A percentile compares a stretch with the other conserved stretches of the same genome.
phyloP scores from a whole-genome alignment of 2,329 filamentous ascomycete species.

The Colletotrichum trifolii region DNA sequence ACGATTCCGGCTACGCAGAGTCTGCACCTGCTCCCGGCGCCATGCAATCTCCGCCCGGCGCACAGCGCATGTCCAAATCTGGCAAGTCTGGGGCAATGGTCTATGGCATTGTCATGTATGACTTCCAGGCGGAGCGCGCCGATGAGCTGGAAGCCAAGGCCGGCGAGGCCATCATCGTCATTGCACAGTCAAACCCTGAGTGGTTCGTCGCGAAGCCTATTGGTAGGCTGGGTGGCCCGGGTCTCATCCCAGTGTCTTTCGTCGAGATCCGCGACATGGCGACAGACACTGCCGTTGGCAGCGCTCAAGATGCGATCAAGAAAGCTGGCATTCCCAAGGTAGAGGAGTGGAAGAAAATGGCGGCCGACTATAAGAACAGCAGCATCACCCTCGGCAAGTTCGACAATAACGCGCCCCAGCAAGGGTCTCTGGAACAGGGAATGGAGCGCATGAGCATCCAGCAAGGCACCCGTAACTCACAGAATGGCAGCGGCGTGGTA shows the following conservation, averaged over 20 bases:
- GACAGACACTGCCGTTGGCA: conserved; percentile 82
- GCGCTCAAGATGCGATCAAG: conserved; percentile 86
- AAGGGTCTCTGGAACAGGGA: conserved; percentile 70
- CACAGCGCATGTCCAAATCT: conserved; percentile 62
- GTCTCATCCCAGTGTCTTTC: conserved; percentile 95
- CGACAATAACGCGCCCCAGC: conserved; percentile 62
- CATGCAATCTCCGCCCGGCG: conserved; percentile 29
- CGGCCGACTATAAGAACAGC: conserved; percentile 98
- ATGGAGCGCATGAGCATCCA: conserved; percentile 85
- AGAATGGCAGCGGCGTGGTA: conserved; percentile 60
- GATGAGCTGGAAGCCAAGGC: conserved; percentile 96
- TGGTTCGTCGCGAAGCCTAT: conserved; percentile 99
- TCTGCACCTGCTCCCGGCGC: conserved; percentile 39
- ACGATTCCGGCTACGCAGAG: conserved; percentile 92
- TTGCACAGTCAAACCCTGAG: conserved; percentile 97
- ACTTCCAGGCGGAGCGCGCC: conserved; percentile 94
- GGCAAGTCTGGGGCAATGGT: conserved; percentile 81
- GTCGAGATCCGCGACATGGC: conserved; percentile 96
- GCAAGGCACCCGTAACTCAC: conserved; percentile 61
- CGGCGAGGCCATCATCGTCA: conserved; percentile 97
- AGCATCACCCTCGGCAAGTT: conserved; percentile 97
- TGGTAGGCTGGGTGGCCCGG: conserved; percentile 92
- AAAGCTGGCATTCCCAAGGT: conserved; percentile 92
- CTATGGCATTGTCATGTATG: conserved; percentile 96
- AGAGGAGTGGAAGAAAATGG: conserved; percentile 99